Evolutionary conservation across 208 protist genomes (phyloP).

Genomic region (Naegleria lovaniensis): DNA sequence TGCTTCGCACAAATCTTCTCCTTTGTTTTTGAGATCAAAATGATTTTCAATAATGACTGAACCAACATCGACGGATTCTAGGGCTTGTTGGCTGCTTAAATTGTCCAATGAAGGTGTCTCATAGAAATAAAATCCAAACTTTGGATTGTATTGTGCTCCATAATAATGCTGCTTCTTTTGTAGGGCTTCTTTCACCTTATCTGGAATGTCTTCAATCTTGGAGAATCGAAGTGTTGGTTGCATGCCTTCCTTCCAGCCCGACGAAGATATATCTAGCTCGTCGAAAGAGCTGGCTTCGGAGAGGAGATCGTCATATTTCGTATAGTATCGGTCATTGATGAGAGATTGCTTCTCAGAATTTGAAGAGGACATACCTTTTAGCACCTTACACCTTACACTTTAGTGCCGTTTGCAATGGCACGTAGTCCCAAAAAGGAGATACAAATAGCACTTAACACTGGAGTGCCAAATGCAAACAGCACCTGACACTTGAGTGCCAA

Average conservation of each 20-base stretch:
- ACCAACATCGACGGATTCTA: not conserved
- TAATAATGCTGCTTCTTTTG: not conserved
- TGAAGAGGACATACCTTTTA: too few relatives aligned
- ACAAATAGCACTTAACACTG: too few relatives aligned
- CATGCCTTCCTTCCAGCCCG: not conserved
- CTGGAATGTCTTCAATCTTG: not conserved
- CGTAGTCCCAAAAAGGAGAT: too few relatives aligned
- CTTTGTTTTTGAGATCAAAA: not conserved
- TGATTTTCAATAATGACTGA: not conserved
- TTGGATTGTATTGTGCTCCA: not conserved
- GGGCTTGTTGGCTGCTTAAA: not conserved
- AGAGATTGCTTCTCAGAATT: too few relatives aligned
- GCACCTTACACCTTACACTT: too few relatives aligned
- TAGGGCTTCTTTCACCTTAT: not conserved
- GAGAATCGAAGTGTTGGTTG: not conserved
- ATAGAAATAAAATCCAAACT: not conserved
- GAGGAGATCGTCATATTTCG: too few relatives aligned
- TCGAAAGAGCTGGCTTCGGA: not conserved
- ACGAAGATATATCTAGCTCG: not conserved
- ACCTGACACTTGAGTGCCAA: too few relatives aligned
- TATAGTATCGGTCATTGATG: too few relatives aligned
- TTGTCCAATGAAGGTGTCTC: not conserved
- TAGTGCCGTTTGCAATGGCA: too few relatives aligned
- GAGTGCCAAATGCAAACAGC: too few relatives aligned
- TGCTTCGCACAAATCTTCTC: not conserved